Evolutionary conservation across 805 yeast genomes (phyloP).

Genomic region (Pichia deserticola): DNA sequence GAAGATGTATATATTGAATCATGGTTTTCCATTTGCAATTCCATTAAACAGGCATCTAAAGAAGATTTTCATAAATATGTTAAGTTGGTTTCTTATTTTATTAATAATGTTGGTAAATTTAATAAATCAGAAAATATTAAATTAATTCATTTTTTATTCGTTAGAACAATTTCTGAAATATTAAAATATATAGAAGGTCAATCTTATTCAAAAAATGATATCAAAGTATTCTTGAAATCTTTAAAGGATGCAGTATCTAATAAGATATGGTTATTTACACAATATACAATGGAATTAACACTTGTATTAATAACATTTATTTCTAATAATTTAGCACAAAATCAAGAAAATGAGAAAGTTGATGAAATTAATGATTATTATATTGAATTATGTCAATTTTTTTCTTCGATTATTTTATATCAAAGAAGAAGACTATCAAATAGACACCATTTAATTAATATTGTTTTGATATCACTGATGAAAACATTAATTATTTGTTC

Average conservation of each 20-base stretch:
- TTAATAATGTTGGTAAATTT: slow-evolving; percentile 4
- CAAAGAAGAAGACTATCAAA: slow-evolving; percentile 65
- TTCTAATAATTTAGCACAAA: slow-evolving; percentile 5
- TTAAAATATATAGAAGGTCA: background rate
- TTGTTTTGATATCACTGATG: slow-evolving; percentile 44
- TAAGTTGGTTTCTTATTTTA: background rate
- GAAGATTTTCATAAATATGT: slow-evolving; percentile 2
- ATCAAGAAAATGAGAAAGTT: background rate
- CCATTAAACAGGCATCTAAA: background rate
- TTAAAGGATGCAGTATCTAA: slow-evolving; percentile 40
- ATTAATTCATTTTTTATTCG: background rate
- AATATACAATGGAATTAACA: slow-evolving; percentile 55
- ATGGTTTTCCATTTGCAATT: slow-evolving; percentile 6
- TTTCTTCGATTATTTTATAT: slow-evolving; percentile 55
- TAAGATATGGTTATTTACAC: slow-evolving; percentile 53
- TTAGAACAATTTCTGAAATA: slow-evolving; percentile 4
- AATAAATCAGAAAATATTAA: background rate
- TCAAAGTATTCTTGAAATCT: slow-evolving; percentile 17
- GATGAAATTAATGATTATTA: slow-evolving; percentile 18
- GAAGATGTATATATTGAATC: background rate
- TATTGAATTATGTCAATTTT: slow-evolving; percentile 35
- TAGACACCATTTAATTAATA: slow-evolving; percentile 62
- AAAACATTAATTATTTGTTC: slow-evolving; percentile 32
- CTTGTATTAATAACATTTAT: slow-evolving; percentile 12
- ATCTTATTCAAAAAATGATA: background rate